Evolutionary conservation across 2,329 filamentous ascomycete species (phyloP).

Genomic region (Fusarium protoensiforme): DNA sequence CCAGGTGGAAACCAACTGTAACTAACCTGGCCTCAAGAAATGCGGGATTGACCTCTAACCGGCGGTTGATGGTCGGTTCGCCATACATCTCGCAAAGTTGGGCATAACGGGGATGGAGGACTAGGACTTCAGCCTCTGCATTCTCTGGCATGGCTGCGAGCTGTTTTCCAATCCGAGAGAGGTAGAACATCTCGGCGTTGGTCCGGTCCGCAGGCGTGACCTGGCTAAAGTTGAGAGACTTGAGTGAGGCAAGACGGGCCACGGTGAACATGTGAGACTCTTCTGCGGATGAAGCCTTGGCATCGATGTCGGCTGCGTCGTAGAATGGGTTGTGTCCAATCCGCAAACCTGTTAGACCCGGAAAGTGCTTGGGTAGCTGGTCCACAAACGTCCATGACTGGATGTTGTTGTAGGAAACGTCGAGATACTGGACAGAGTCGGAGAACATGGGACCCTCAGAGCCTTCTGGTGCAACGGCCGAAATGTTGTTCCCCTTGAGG

Average conservation of each 20-base stretch:
- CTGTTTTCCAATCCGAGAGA: conserved; percentile 83
- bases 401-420: conserved; percentile 79
- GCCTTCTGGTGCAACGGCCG: conserved; percentile 48
- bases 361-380: conserved; percentile 73
- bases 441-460: conserved; percentile 60
- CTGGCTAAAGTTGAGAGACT: conserved; percentile 76
- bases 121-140: conserved; percentile 65
- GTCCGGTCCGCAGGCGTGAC: conserved; percentile 80
- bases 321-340: conserved; percentile 90
- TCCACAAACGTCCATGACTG: conserved; percentile 80
- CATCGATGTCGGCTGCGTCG: conserved; percentile 56
- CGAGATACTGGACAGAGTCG: conserved; percentile 69
- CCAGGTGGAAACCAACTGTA: conserved; percentile 64
- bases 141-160: conserved; percentile 69
- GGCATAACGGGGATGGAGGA: conserved; percentile 75
- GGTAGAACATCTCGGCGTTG: conserved; percentile 94
- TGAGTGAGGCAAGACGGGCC: conserved; percentile 76
- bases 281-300: conserved; percentile 68
- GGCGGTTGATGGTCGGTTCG: conserved; percentile 71
- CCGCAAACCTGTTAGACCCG: conserved; percentile 78
- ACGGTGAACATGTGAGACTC: conserved; percentile 92
- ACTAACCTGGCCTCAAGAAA: conserved; percentile 85
- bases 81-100: conserved; percentile 83
- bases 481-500: conserved; percentile 82
- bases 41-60: conserved; percentile 73